Evolutionary conservation across 2,329 filamentous ascomycete species (phyloP), one percentile per base, ranked within the genome.

Genomic region (Fusarium gaditjirri): DNA sequence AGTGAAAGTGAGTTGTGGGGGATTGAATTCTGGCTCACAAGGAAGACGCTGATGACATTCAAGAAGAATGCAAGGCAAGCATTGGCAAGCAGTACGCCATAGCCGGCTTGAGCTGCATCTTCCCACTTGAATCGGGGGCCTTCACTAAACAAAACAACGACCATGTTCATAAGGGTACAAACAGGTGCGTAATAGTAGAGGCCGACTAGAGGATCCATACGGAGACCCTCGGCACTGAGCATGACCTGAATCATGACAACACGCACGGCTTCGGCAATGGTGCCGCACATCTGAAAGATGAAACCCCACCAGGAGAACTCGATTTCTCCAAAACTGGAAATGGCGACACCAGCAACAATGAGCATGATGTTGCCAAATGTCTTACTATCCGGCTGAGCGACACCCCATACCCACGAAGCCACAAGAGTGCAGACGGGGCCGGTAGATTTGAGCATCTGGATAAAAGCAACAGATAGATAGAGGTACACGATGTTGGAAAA

Each of bases 131-230:
- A 89, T 41, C 79, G 84, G 39, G 89, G 89, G 5, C 92, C 80
- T 82, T 97, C 93, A n/a, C 89, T 85, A 74, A 92, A 84, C 64
- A 93, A 80, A 68, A 92, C 90, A 38, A 94, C 89, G 41, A 92
- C 75, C 61, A 92, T 85, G 83, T 97, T 97, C 90, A 94, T 94
- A 76, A 91, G 82, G 53, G 93, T 92, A 82, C 94, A 97, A 53
- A 94, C 91, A 9, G 94, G 94, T 2, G 94, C 94, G 79, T 94
- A 97, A 86, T 97, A 97, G 87, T 97, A 97, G 27, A 97, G 88
- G 36, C 93, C 94, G 69, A 96, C 93, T 39, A 97, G 87, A 39
- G 94, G 93, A 78, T 96, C 93, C 94, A 97, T 96, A 85, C 93
- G 94, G 84, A 93, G 81, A 47, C 94, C 93, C 55, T 92, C 88